Evolutionary conservation across 2,329 filamentous ascomycete genomes (phyloP), one percentile per base, ranked within the genome.

Genomic region (Calonectria pseudoreteaudii): DNA sequence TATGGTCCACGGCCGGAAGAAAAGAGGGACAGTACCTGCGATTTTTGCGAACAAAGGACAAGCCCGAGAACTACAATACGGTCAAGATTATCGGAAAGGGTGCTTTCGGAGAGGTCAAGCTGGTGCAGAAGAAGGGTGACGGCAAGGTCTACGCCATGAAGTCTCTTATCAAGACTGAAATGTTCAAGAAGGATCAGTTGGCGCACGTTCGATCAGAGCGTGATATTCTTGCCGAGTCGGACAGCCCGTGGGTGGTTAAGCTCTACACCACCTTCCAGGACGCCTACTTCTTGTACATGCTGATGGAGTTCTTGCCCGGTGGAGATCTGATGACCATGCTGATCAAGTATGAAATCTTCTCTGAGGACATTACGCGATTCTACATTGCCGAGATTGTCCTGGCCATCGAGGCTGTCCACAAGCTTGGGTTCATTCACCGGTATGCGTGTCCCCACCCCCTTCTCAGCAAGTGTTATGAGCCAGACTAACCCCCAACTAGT

Each of bases 281-380:
- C 84, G 90, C 91, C 58, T 96, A 97, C 78, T 99, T 98, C 87
- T 89, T 99, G 44, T 99, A 99, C 88, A 97, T 99, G 93, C 90
- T 99, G 75, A 99, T 99, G 97, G 97, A 99, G 86, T 99, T 98
- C 86, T 90, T 99, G 85, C 97, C 97, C 10, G 97, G 97, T 85
- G 97, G 97, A 85, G 97, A 99, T 87, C 86, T 99, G 84, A 99
- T 99, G 97, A 99, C 97, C 4, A 99, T 99, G 97, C 90, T 99
- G 79, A 99, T 99, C 88, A 99, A 98, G 90, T 99, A 99, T 83
- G 97, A 99, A 85, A 98, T 99, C 84, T 99, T 99, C 85, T 98
- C 95, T 0, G 96, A 98, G 85, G 97, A 99, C 79, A 98, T 99
- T 79, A 99, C 97, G 36, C 93, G 97, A 23, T 99, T 99, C 86